Evolutionary conservation across 768 basidiomycete genomes (phyloP).

Genomic region (Rhodotorula graminis): DNA sequence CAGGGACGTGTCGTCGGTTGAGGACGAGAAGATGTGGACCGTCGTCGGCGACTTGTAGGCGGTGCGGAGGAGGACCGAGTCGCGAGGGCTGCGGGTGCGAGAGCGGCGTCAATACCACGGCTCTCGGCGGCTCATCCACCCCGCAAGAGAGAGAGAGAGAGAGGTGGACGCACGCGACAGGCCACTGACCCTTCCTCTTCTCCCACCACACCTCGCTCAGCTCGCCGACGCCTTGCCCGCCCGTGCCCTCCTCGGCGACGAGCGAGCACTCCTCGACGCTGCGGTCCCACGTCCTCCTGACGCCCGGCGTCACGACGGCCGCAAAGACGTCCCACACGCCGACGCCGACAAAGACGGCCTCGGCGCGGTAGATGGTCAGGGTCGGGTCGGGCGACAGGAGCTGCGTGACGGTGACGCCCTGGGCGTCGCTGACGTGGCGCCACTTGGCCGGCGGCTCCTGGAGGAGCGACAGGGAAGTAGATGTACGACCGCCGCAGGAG

Average conservation of each 20-base stretch:
- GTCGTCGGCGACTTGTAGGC: slow-evolving; percentile 95
- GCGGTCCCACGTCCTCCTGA: slow-evolving; percentile 76
- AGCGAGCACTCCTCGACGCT: slow-evolving; percentile 79
- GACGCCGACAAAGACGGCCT: slow-evolving; percentile 94
- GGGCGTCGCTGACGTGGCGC: slow-evolving; percentile 62
- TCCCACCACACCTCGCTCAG: slow-evolving; percentile 39
- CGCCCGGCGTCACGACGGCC: slow-evolving; percentile 78
- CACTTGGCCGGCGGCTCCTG: slow-evolving; percentile 99
- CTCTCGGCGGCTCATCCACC: too few relatives aligned
- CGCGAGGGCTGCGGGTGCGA: slow-evolving; percentile 64
- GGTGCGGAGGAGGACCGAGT: slow-evolving; percentile 83
- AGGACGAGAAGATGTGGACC: slow-evolving; percentile 92
- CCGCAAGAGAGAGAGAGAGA: neutral
- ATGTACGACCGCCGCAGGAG: slow-evolving; percentile 90
- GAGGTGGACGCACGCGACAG: slow-evolving; percentile 66
- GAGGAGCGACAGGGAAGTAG: slow-evolving; percentile 89
- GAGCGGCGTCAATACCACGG: neutral
- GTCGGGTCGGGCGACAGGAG: slow-evolving; percentile 96
- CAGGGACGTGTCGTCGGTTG: slow-evolving; percentile 61
- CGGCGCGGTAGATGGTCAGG: slow-evolving; percentile 88
- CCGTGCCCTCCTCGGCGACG: slow-evolving; percentile 72
- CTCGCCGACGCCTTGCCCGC: slow-evolving; percentile 61
- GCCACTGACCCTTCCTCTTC: slow-evolving; percentile 75
- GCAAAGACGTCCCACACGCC: slow-evolving; percentile 91
- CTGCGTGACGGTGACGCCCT: slow-evolving; percentile 89